These are phyloP conservation scores for Ambrosiella xylebori DNA, from an alignment of 2,329 filamentous ascomycete species.

Conservation along the genomic window DNA sequence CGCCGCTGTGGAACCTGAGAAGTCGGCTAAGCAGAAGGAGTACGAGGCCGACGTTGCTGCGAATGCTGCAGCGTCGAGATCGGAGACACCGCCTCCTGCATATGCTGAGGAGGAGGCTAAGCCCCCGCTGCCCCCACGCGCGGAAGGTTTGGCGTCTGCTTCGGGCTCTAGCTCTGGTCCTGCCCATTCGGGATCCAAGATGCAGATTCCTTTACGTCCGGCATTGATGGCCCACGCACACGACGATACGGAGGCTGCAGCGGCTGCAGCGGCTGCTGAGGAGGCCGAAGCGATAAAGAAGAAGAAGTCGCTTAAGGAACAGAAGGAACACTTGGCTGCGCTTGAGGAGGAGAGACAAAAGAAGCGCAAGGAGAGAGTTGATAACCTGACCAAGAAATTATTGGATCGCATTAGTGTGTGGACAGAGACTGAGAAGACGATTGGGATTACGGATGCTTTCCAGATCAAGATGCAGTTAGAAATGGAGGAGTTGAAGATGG, in stretches of 20 bases:
- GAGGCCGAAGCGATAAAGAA: conserved; percentile 48
- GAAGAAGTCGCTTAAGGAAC: conserved; percentile 86
- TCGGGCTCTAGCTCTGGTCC: conserved; percentile 16
- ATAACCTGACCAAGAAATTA: conserved; percentile 68
- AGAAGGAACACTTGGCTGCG: conserved; percentile 76
- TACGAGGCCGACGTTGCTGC: conserved; percentile 20
- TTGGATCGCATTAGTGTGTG: conserved; percentile 80
- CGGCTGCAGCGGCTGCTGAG: conserved; percentile 52
- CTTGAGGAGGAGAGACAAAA: conserved; percentile 73
- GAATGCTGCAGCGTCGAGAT: conserved; percentile 14
- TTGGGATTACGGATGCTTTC: conserved; percentile 74
- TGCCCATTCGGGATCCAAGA: conserved; percentile 18
- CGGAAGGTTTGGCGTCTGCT: not conserved
- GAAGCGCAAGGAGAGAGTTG: conserved; percentile 77
- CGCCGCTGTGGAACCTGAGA: conserved; percentile 14
- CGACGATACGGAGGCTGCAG: conserved; percentile 40
- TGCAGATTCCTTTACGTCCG: conserved; percentile 56
- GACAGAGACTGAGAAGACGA: conserved; percentile 88
- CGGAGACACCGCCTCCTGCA: conserved; percentile 17
- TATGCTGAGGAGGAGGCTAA: not conserved
- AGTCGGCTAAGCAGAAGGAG: conserved; percentile 13
- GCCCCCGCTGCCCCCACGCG: conserved; percentile 23
- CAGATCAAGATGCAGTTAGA: conserved; percentile 87
- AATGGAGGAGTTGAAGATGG: conserved; percentile 97
- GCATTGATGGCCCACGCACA: conserved; percentile 72